phyloP scores from a whole-genome alignment of 2,329 filamentous ascomycete species.

The Venturia nashicola region DNA sequence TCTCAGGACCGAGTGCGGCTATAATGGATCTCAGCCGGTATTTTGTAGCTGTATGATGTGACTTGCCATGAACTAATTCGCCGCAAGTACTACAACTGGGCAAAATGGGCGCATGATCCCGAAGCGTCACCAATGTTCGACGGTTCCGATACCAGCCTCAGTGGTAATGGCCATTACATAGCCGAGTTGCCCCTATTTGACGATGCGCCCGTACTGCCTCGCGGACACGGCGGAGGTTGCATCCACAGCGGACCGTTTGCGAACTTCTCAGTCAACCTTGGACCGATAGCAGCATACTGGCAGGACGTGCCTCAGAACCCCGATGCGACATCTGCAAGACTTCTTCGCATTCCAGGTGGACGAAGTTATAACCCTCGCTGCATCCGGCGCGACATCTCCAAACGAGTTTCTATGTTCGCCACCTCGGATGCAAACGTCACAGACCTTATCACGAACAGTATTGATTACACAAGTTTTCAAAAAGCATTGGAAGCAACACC shows the following conservation, averaged over 20 bases:
- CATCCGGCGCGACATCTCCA: constrained; percentile 30
- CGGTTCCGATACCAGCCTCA: constrained; percentile 23
- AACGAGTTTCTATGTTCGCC: constrained; percentile 19
- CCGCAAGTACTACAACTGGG: constrained; percentile 19
- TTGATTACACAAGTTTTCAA: constrained; percentile 28
- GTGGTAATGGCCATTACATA: constrained; percentile 15
- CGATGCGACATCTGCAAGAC: constrained; percentile 8
- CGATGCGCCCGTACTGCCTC: constrained; percentile 9
- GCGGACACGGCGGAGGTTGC: constrained; percentile 16
- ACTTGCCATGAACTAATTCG: not conserved
- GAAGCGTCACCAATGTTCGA: constrained; percentile 18
- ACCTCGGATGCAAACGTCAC: constrained; percentile 15
- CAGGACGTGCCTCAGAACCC: constrained; percentile 17
- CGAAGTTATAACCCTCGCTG: constrained; percentile 25
- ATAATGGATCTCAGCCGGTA: constrained; percentile 6
- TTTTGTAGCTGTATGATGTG: not conserved
- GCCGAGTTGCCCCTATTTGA: constrained; percentile 3
- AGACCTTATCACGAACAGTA: constrained; percentile 26
- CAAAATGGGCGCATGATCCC: constrained; percentile 19
- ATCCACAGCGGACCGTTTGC: constrained; percentile 16
- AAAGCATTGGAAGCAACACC: not conserved
- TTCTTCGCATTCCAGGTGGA: not conserved
- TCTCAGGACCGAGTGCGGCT: constrained; percentile 9
- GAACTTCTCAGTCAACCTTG: constrained; percentile 27
- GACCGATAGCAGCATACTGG: constrained; percentile 18